Percentiles rank a stretch among this genome's conserved stretches.
Evolutionary conservation across 495 filamentous ascomycete genomes (phyloP).

Genomic region (Schizothecium vesticola): DNA sequence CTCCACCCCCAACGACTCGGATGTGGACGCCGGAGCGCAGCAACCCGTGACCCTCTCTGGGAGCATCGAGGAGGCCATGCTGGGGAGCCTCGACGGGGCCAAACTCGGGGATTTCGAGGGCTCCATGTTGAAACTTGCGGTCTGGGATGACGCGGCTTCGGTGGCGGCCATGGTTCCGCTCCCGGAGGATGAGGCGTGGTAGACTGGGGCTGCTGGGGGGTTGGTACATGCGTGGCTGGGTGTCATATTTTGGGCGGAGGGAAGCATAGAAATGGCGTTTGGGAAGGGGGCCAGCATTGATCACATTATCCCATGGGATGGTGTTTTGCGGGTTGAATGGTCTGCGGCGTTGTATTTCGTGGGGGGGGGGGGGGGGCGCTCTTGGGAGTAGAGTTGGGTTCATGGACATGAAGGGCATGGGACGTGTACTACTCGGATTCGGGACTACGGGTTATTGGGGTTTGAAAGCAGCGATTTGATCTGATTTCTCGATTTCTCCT

Average conservation of each 20-base stretch:
- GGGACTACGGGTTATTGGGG: not conserved
- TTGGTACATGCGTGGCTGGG: not conserved
- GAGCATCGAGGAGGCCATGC: not conserved
- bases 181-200: not conserved
- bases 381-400: not conserved
- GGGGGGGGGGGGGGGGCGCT: not conserved
- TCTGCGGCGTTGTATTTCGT: not conserved
- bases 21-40: conserved; percentile 1
- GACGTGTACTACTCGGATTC: not conserved
- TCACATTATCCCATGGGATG: not conserved
- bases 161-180: not conserved
- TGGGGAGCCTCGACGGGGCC: not conserved
- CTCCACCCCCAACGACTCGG: not conserved
- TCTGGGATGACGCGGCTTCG: not conserved
- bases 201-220: not conserved
- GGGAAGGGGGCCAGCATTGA: conserved; percentile 1
- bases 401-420: not conserved
- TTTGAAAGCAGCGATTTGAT: not conserved
- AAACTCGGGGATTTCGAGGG: not conserved
- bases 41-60: not conserved
- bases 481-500: not conserved
- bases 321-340: not conserved
- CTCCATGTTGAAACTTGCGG: not conserved
- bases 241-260: not conserved
- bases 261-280: conserved; percentile 20